Percentiles rank a stretch among this genome's conserved stretches.
These are phyloP conservation scores for Metschnikowia rubicola DNA, from an alignment of 805 yeast species.

Conservation along the genomic window DNA sequence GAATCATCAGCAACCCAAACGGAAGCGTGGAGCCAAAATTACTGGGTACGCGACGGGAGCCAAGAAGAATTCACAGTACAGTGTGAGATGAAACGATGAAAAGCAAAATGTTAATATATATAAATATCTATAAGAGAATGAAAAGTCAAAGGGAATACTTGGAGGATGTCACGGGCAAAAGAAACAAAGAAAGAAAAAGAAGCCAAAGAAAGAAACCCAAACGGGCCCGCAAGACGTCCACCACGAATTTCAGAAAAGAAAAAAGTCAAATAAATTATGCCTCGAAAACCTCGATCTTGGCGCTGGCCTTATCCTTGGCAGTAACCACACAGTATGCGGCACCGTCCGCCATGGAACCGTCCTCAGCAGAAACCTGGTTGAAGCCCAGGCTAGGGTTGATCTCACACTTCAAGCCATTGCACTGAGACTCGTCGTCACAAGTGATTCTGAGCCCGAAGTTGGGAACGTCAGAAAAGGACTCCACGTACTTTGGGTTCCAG, in stretches of 20 bases:
- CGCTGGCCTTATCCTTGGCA: constrained; percentile 59
- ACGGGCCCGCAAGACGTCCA: neutral
- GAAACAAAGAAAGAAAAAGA: neutral
- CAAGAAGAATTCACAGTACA: no score
- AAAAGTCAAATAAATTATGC: neutral
- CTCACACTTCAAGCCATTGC: constrained; percentile 77
- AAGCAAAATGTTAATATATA: no score
- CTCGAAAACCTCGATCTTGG: constrained; percentile 67
- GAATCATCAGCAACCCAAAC: no score
- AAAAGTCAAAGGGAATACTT: no score
- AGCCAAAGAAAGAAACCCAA: neutral
- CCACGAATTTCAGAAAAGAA: neutral
- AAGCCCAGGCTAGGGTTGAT: constrained; percentile 71
- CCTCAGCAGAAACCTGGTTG: constrained; percentile 48
- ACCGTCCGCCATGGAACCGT: constrained; percentile 46
- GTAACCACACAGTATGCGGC: constrained; percentile 85
- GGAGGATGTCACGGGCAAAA: neutral
- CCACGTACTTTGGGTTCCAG: constrained; percentile 85
- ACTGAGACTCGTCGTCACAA: constrained; percentile 58
- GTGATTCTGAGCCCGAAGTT: constrained; percentile 67
- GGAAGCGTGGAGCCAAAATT: no score
- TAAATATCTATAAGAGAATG: no score
- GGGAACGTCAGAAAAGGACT: constrained; percentile 58
- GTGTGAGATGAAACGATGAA: no score
- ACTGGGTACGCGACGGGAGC: no score